Evolutionary conservation across 2,329 filamentous ascomycete genomes (phyloP).

Genomic region (Fusarium floridanum): DNA sequence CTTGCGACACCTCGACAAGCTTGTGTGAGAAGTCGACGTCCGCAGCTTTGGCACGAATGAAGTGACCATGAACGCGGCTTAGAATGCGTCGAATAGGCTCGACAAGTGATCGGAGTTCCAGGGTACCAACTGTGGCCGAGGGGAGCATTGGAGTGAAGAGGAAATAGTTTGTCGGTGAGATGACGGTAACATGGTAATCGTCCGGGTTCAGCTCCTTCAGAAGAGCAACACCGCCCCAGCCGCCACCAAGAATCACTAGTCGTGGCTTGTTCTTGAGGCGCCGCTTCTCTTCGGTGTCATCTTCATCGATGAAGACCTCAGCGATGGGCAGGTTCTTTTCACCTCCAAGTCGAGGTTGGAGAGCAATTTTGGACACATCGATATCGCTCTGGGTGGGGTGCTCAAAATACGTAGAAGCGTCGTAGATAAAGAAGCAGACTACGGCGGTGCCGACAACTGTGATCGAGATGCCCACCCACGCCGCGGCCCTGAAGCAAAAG

Average conservation of each 20-base stretch:
- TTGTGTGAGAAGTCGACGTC: constrained; percentile 94
- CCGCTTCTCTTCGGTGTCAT: constrained; percentile 79
- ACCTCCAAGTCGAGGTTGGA: constrained; percentile 85
- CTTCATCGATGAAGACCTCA: constrained; percentile 88
- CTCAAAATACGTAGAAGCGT: constrained; percentile 90
- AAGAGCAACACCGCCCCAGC: constrained; percentile 94
- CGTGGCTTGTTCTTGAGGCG: constrained; percentile 88
- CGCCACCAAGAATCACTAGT: constrained; percentile 91
- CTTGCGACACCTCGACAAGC: constrained; percentile 86
- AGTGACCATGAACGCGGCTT: constrained; percentile 83
- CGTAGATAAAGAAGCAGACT: constrained; percentile 91
- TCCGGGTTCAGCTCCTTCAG: constrained; percentile 91
- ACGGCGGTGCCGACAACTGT: constrained; percentile 77
- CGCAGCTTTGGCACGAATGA: constrained; percentile 87
- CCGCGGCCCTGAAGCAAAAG: constrained; percentile 76
- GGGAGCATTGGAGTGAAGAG: constrained; percentile 98
- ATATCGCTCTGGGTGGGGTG: constrained; percentile 77
- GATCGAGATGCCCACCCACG: constrained; percentile 76
- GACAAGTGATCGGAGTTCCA: constrained; percentile 90
- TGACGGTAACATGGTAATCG: constrained; percentile 95
- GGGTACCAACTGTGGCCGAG: constrained; percentile 94
- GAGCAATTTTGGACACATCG: constrained; percentile 84
- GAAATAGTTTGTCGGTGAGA: constrained; percentile 96
- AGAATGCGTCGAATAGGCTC: constrained; percentile 93
- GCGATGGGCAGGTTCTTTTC: constrained; percentile 96